phyloP scores from a whole-genome alignment of 805 yeast genomes.

The Candida golubevii region DNA sequence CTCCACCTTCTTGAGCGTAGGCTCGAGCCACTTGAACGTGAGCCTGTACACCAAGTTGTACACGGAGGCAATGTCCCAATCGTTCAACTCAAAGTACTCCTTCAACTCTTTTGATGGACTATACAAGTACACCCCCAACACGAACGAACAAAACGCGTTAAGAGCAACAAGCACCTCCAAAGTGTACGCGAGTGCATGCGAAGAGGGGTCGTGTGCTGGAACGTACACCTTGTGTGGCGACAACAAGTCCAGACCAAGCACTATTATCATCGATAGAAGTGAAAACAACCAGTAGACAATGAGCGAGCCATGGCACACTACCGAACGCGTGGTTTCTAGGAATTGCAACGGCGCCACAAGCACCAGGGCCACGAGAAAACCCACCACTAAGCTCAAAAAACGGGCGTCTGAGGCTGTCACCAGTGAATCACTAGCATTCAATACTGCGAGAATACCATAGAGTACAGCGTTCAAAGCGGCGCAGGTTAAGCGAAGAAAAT shows the following conservation, averaged over 20 bases:
- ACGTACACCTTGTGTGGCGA: slow-evolving; percentile 18
- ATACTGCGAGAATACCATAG: slow-evolving; percentile 10
- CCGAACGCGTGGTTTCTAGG: slow-evolving; percentile 21
- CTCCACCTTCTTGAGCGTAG: slow-evolving; percentile 23
- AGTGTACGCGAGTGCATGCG: slow-evolving; percentile 12
- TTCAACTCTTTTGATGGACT: slow-evolving; percentile 19
- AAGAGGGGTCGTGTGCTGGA: slow-evolving; percentile 5
- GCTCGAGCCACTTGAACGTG: slow-evolving; percentile 27
- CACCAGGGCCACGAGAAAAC: slow-evolving; percentile 9
- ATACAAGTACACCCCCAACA: slow-evolving; percentile 19
- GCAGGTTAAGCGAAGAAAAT: slow-evolving; percentile 14
- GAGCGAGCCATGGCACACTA: slow-evolving; percentile 21
- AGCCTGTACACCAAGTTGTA: slow-evolving; percentile 21
- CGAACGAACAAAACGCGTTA: slow-evolving; percentile 13
- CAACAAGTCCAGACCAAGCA: slow-evolving; percentile 18
- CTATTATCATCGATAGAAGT: slow-evolving; percentile 8
- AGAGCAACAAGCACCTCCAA: slow-evolving; percentile 12
- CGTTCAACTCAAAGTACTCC: slow-evolving; percentile 21
- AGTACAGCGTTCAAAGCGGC: slow-evolving; percentile 15
- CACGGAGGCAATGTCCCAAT: slow-evolving; percentile 22
- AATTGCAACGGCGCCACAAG: slow-evolving; percentile 22
- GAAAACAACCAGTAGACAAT: slow-evolving; percentile 22
- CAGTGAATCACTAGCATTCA: slow-evolving; percentile 1
- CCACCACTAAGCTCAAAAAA: slow-evolving; percentile 6
- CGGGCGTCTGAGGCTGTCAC: not conserved